Conservation (phyloP, 495 filamentous ascomycete species). For the Pyrenula massariospora region DNA sequence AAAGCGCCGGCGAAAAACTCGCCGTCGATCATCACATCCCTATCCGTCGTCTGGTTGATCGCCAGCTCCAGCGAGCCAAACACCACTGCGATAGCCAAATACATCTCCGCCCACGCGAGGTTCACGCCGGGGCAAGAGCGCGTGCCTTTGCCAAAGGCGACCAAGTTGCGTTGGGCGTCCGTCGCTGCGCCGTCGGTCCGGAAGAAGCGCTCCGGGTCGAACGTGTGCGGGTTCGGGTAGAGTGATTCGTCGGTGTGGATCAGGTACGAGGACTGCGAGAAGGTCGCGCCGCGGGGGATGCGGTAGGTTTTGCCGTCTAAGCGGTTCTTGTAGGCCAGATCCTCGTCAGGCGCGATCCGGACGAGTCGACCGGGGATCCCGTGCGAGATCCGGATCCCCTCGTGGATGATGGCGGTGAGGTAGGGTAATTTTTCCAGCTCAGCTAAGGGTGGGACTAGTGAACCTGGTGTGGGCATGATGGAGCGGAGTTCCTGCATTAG, state of each 20-base stretch:
- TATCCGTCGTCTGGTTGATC: too few species aligned
- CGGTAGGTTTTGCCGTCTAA: too few species aligned
- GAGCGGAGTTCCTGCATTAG: slow-evolving; percentile 14
- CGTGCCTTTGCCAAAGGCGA: slow-evolving; percentile 18
- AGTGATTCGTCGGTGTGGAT: slow-evolving; percentile 19
- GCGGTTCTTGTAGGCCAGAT: slow-evolving; percentile 7
- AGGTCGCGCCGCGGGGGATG: slow-evolving; percentile 21
- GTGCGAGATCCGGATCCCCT: slow-evolving; percentile 26
- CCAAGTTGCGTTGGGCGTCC: slow-evolving; percentile 12
- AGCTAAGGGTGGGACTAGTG: slow-evolving; percentile 7
- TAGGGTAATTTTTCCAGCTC: slow-evolving; percentile 23
- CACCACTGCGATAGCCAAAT: slow-evolving; percentile 27
- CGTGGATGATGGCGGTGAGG: slow-evolving; percentile 29
- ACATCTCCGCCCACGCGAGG: slow-evolving; percentile 33
- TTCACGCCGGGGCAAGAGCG: slow-evolving; percentile 23
- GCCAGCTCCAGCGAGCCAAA: too few species aligned
- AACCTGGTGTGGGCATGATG: slow-evolving; percentile 10
- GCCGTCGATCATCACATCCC: too few species aligned
- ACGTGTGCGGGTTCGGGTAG: slow-evolving; percentile 21
- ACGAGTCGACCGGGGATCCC: slow-evolving; percentile 13
- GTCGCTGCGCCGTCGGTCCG: slow-evolving; percentile 10
- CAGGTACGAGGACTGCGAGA: slow-evolving; percentile 21
- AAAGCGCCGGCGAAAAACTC: too few species aligned
- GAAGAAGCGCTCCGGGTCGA: slow-evolving; percentile 36
- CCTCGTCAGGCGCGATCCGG: slow-evolving; percentile 11